These are phyloP conservation scores for Nicotiana otophora DNA, from an alignment of 257 asterid genomes.

Conservation along the genomic window DNA sequence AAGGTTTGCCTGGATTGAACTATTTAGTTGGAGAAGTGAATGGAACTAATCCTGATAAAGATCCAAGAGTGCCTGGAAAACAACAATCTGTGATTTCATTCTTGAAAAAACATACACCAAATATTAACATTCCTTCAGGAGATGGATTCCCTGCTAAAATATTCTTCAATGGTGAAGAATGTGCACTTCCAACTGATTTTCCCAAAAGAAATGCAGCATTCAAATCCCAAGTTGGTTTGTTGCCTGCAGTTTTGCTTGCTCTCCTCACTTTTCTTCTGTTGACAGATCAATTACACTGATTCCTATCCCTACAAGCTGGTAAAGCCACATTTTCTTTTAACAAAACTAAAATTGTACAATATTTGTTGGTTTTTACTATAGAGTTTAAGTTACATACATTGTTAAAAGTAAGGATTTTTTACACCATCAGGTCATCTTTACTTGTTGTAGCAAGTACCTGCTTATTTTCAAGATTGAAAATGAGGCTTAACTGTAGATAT, in stretches of 20 bases:
- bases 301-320: background rate
- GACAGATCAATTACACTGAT: conserved; percentile 34
- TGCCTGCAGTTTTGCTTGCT: conserved; percentile 32
- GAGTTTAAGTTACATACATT: no score
- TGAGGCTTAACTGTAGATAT: no score
- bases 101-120: conserved; percentile 37
- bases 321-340: background rate
- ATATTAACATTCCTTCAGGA: conserved; percentile 37
- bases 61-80: conserved; percentile 79
- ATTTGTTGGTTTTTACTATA: no score
- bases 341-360: background rate
- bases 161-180: conserved; percentile 86
- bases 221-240: conserved; percentile 16
- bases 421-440: no score
- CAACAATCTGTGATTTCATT: conserved; percentile 84
- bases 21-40: conserved; percentile 69
- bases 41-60: conserved; percentile 61
- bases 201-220: conserved; percentile 32
- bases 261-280: conserved; percentile 37
- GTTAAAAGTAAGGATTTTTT: no score
- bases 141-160: conserved; percentile 87
- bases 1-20: conserved; percentile 76
- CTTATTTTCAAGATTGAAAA: no score
- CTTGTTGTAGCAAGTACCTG: no score
- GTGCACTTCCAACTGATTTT: conserved; percentile 55